Evolutionary conservation across 2,329 filamentous ascomycete species (phyloP).

Genomic region (Tympanopsis confertula): DNA sequence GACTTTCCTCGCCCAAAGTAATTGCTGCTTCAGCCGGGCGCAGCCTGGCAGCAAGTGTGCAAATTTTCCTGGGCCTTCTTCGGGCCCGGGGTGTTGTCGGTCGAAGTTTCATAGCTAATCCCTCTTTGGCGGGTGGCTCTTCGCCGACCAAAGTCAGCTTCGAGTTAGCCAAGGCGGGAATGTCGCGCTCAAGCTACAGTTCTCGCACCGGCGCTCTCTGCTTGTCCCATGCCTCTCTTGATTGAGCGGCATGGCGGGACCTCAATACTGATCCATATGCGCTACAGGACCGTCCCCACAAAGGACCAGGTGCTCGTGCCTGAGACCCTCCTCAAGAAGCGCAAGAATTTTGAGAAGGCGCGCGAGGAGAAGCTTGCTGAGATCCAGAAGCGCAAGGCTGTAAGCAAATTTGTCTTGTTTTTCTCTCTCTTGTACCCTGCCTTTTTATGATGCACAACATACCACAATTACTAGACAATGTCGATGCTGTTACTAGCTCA

Average conservation of each 20-base stretch:
- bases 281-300: slow-evolving; percentile 73
- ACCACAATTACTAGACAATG: slow-evolving; percentile 80
- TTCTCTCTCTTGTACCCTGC: slow-evolving; percentile 9
- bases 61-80: slow-evolving; percentile 35
- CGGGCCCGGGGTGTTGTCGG: slow-evolving; percentile 61
- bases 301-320: slow-evolving; percentile 93
- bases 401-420: slow-evolving; percentile 36
- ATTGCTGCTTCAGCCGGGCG: slow-evolving; percentile 45
- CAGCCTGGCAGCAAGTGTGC: slow-evolving; percentile 28
- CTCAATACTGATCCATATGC: slow-evolving; percentile 68
- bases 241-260: slow-evolving; percentile 53
- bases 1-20: slow-evolving; percentile 62
- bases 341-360: slow-evolving; percentile 99
- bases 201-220: slow-evolving; percentile 81
- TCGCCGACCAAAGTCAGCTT: slow-evolving; percentile 74
- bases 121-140: slow-evolving; percentile 17
- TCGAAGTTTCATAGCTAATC: slow-evolving; percentile 39
- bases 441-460: slow-evolving; percentile 77
- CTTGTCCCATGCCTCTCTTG: no score
- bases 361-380: slow-evolving; percentile 76
- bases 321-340: slow-evolving; percentile 99
- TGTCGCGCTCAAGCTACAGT: slow-evolving; percentile 84
- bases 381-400: slow-evolving; percentile 79
- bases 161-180: slow-evolving; percentile 83
- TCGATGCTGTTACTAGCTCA: slow-evolving; percentile 97